Evolutionary conservation across 257 asterid species (phyloP).

Genomic region (Penstemon newberryi): DNA sequence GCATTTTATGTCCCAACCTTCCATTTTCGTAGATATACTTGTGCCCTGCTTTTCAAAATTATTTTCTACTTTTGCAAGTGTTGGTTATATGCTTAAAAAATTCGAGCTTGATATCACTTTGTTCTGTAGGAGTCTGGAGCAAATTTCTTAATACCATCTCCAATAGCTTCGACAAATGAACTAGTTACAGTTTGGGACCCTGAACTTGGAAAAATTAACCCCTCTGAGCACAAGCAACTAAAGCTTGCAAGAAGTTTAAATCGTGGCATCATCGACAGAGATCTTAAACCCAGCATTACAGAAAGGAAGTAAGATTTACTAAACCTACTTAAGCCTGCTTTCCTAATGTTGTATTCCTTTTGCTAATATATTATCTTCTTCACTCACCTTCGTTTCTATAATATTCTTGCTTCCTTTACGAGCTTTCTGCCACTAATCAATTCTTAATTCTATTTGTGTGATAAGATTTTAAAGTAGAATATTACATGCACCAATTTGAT

Average conservation of each 20-base stretch:
- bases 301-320: constrained; percentile 77
- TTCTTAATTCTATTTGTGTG: neutral
- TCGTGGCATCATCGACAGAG: constrained; percentile 96
- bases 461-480: neutral
- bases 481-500: neutral
- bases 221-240: constrained; percentile 98
- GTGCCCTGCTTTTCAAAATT: neutral
- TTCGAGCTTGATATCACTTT: constrained; percentile 24
- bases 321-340: neutral
- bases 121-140: constrained; percentile 85
- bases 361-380: constrained; percentile 8
- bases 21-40: neutral
- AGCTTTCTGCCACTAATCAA: neutral
- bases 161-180: constrained; percentile 91
- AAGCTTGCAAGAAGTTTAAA: constrained; percentile 95
- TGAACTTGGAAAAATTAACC: constrained; percentile 91
- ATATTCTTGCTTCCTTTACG: constrained; percentile 11
- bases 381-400: constrained; percentile 11
- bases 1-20: neutral
- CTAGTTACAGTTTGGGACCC: constrained; percentile 96
- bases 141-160: constrained; percentile 86
- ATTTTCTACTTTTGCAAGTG: constrained; percentile 16
- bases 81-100: constrained; percentile 10
- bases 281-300: constrained; percentile 86
- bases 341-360: constrained; percentile 20